Evolutionary conservation across 352 stramenopile species (phyloP), one percentile per base, ranked within the genome.

Genomic region (Phytophthora kernoviae): DNA sequence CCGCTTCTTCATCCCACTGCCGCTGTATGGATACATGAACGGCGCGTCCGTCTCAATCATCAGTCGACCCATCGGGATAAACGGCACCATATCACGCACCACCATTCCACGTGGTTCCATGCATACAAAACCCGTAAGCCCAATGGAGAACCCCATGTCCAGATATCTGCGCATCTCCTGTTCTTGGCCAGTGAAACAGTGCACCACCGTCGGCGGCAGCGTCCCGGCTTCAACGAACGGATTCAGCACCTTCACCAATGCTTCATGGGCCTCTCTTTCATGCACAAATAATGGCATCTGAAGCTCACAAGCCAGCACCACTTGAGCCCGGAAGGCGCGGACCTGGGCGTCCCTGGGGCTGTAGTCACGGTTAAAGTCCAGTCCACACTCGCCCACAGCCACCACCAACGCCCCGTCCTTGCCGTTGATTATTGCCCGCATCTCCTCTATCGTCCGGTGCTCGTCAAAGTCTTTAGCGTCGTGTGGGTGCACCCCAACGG

Each of bases 281-380:
- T 99, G 96, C 41, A 99, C 71, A 77, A 99, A 99, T 4, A 98
- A 70, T 17, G 96, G 96, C 60, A 98, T 54, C 37, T 87, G 57
- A 6, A 89, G 73, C 53, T 91, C 69, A 34, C 81, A 87, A 7
- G 81, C 79, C 18, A 99, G 77, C 53, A 91, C 74, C 21, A 99
- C 75, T 55, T 99, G 96, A 0, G 75, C 64, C 33, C 81, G 58
- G 34, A 99, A 97, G 7, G 88, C 88, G 9, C 83, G 64, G 46
- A 92, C 50, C 65, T 99, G 95, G 30, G 82, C 79, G 39, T 98
- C 90, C 40, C 93, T 92, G 11, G 79, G 68, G 54, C 84, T 97
- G 79, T 98, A 99, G 53, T 98, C 76, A 27, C 95, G 87, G 75
- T 98, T 97, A 62, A 98, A 99, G 71, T 99, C 96, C 14, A 99